Conservation (phyloP, 2,329 filamentous ascomycete genomes). For the Trichophyton schoenleinii region DNA sequence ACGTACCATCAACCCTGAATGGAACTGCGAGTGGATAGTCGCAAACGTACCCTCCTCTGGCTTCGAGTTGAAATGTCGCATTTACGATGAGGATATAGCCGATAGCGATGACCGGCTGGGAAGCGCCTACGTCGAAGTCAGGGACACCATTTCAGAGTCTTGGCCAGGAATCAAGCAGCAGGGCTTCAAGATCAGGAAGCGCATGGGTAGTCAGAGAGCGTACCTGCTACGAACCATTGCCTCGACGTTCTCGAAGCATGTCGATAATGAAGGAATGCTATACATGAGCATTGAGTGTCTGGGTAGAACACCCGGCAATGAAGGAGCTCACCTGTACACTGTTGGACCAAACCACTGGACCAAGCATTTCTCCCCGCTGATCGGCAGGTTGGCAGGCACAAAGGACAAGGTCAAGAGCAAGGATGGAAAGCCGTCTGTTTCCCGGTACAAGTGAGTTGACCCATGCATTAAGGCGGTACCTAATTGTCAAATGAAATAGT, state of each 20-base stretch:
- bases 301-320: conserved; percentile 53
- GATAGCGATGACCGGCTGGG: conserved; percentile 81
- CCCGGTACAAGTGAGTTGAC: conserved; percentile 60
- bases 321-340: conserved; percentile 63
- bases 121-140: conserved; percentile 61
- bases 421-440: conserved; percentile 42
- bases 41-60: conserved; percentile 72
- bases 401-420: conserved; percentile 51
- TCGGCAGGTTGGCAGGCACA: conserved; percentile 65
- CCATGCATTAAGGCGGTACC: not conserved
- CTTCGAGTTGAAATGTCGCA: conserved; percentile 69
- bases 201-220: conserved; percentile 74
- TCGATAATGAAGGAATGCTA: conserved; percentile 58
- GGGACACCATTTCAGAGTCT: conserved; percentile 42
- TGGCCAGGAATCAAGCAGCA: conserved; percentile 58
- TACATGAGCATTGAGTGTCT: conserved; percentile 66
- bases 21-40: conserved; percentile 79
- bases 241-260: conserved; percentile 47
- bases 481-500: not conserved
- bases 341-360: conserved; percentile 64
- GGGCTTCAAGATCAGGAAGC: conserved; percentile 63
- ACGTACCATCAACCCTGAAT: conserved; percentile 58
- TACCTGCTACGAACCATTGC: conserved; percentile 61
- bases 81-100: conserved; percentile 82
- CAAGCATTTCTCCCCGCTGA: conserved; percentile 78